Evolutionary conservation across 1,284 basidiomycete species (phyloP).

Genomic region (Mrakiaceae sp.): DNA sequence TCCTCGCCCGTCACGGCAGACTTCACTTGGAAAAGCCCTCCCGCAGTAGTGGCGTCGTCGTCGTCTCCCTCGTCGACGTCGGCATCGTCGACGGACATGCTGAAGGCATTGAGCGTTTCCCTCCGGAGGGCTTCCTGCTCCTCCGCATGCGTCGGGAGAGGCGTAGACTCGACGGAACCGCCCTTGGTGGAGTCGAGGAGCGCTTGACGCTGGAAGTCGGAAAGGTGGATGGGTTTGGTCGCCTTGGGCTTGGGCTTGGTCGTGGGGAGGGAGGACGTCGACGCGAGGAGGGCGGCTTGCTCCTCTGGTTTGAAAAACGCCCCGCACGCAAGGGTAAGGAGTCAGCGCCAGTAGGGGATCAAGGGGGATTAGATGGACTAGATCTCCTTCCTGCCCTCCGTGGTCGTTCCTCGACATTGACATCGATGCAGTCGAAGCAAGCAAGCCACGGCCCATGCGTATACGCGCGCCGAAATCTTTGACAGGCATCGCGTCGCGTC

Average conservation of each 20-base stretch:
- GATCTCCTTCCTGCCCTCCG: too few relatives aligned
- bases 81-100: conserved; percentile 34
- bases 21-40: conserved; percentile 44
- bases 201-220: conserved; percentile 16
- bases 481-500: too few relatives aligned
- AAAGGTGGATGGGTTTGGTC: conserved; percentile 48
- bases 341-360: too few relatives aligned
- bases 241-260: conserved; percentile 13
- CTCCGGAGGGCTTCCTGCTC: conserved; percentile 64
- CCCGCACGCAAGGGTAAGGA: too few relatives aligned
- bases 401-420: too few relatives aligned
- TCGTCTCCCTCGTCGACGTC: conserved; percentile 44
- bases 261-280: conserved; percentile 1
- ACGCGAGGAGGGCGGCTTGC: conserved; percentile 12
- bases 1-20: conserved; percentile 61
- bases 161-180: conserved; percentile 23
- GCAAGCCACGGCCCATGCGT: too few relatives aligned
- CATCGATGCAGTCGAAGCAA: too few relatives aligned
- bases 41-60: conserved; percentile 25
- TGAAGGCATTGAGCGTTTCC: conserved; percentile 68
- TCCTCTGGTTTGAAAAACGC: conserved; percentile 5
- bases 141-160: conserved; percentile 57
- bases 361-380: too few relatives aligned
- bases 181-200: conserved; percentile 43
- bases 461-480: too few relatives aligned